Evolutionary conservation across 306 rosid species (phyloP).

Genomic region (Argentina anserina): DNA sequence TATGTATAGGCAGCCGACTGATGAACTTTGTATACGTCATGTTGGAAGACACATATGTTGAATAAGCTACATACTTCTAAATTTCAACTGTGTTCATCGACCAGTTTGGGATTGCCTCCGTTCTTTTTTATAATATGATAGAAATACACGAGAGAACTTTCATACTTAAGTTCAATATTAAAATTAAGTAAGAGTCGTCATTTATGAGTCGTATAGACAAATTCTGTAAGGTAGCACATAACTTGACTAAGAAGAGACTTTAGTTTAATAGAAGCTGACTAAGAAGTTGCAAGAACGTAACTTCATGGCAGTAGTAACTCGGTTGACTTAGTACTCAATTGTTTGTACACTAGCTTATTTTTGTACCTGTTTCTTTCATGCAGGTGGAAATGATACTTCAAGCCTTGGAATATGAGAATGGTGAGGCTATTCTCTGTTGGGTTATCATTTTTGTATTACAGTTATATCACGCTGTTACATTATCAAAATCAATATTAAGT

Average conservation of each 20-base stretch:
- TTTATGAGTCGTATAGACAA: neutral
- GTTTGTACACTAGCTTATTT: conserved; percentile 16
- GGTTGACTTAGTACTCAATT: neutral
- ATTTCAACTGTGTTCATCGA: neutral
- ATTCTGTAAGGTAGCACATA: neutral
- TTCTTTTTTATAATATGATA: conserved; percentile 1
- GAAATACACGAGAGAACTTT: neutral
- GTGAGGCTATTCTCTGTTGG: conserved; percentile 33
- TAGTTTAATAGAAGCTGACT: neutral
- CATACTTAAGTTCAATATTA: neutral
- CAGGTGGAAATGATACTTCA: conserved; percentile 95
- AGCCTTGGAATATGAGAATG: conserved; percentile 82
- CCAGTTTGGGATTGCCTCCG: neutral
- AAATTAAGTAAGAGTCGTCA: neutral
- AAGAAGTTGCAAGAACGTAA: neutral
- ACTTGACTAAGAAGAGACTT: neutral
- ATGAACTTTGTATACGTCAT: neutral
- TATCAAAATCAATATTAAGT: neutral
- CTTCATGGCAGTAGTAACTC: neutral
- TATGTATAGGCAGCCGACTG: neutral
- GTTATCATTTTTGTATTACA: neutral
- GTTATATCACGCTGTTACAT: neutral
- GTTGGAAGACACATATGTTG: neutral
- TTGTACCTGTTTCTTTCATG: conserved; percentile 18
- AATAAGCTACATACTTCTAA: neutral